Base-by-base conservation (phyloP, 116 monocot genomes). In the Cymodocea nodosa region DNA sequence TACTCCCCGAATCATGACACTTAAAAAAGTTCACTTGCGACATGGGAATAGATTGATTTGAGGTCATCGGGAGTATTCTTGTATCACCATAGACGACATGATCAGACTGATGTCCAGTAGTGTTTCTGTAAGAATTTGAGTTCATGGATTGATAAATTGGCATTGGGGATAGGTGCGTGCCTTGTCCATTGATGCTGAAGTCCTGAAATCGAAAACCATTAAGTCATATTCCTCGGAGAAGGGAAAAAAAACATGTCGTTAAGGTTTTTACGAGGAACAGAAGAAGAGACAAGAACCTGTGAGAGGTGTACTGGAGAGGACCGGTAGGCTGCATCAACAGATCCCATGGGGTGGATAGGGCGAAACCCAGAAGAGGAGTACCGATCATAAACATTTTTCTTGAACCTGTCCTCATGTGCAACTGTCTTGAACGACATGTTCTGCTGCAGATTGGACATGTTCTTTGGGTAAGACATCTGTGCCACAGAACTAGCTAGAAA, bases 401-500 rank as follows among this genome's bases (percentile, higher is more conserved):
- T 84, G 2, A 52, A 50, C 48, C 56, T 75, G 35, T 80, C 82
- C 19, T 81, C 77, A 48, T 67, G 78, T 20, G 44, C 2, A 8
- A 66, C 25, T n/a, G 65, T 35, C 66, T 76, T 79, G 72, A 77
- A 80, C 10, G 77, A 73, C 75, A 82, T 73, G 68, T 82, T 75
- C 34, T 81, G 77, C 54, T 78, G 79, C 52, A 68, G 13, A 12
- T 70, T 24, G 66, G 79, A 16, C 51, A 73, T 17, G 25, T 71
- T 78, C 73, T 62, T 79, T 35, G 78, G 66, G 64, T 72, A 80
- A 25, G 82, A 71, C 80, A 82, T 75, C 66, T 80, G 78, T 64
- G 72, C 34, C 16, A 56, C 63, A 18, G 84, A 77, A 50, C 72
- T 75, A 55, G 75, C 73, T 39, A 74, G 23, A 51, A 74, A 71